Evolutionary conservation across 2,329 filamentous ascomycete species (phyloP), one percentile per base, ranked within the genome.

Genomic region (Davidsoniella eucalypti): DNA sequence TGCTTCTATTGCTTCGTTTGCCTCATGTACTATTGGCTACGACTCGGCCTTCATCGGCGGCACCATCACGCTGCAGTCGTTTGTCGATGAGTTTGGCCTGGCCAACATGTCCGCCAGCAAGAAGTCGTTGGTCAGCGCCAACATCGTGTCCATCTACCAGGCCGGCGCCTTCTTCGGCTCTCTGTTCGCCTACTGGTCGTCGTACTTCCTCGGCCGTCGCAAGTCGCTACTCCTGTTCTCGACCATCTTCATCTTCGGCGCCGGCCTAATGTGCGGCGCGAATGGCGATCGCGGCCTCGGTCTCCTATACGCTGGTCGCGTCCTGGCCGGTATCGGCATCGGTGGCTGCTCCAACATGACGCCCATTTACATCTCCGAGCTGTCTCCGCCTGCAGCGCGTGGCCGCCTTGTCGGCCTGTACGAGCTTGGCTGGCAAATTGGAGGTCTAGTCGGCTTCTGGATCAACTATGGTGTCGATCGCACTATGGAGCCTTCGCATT

Each of bases 161-260:
- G 85, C 84, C 8, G 84, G 84, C 53, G 84, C 84, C 53, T 88
- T 92, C 67, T 88, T 90, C 57, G 85, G 85, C 47, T 76, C 80
- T n/a, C 65, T 87, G 39, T 72, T 75, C 53, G 82, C 78, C 51
- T 87, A 83, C 57, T 70, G 68, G 7, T 72, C 76, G 33, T 78
- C 74, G 26, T 78, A 82, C 66, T 84, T 73, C 60, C 66, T 81
- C 54, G 84, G 84, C 25, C 74, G 84, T 18, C 76, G 75, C 58
- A 73, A 70, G 60, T 80, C 76, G 18, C 68, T 88, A 2, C 66
- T 78, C 55, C 55, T 78, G 44, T 82, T 80, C 60, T 65, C 71
- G 2, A 49, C 72, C 33, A 56, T 88, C 55, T 88, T 88, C 63
- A 70, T 77, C 49, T 59, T 87, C 8, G 84, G 84, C 54, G 78